These are phyloP conservation scores for Diospyros lotus DNA, from an alignment of 148 eudicot species.

Conservation along the genomic window DNA sequence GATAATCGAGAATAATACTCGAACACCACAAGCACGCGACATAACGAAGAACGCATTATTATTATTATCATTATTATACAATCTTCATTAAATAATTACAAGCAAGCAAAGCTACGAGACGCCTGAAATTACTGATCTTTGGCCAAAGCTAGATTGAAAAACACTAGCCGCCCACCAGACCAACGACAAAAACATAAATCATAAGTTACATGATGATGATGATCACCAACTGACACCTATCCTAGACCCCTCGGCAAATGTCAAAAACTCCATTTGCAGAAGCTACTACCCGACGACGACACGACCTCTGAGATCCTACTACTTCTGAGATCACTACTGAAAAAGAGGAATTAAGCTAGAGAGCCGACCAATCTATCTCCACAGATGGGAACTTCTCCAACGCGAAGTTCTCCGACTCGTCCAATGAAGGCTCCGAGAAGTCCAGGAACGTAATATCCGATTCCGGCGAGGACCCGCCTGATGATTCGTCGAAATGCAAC, in stretches of 20 bases:
- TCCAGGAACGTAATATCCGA: conserved; percentile 35
- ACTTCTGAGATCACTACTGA: background rate
- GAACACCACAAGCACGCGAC: too few species aligned
- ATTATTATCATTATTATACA: too few species aligned
- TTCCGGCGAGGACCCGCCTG: conserved; percentile 29
- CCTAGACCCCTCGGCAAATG: conserved; percentile 35
- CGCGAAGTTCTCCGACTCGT: conserved; percentile 32
- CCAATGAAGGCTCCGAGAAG: conserved; percentile 26
- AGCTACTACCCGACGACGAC: conserved; percentile 7
- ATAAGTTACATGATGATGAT: background rate
- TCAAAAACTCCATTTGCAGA: conserved; percentile 50
- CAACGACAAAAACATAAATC: conserved; percentile 12
- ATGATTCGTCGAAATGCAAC: conserved; percentile 20
- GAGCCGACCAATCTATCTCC: conserved; percentile 56
- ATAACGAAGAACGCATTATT: too few species aligned
- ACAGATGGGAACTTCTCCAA: conserved; percentile 49
- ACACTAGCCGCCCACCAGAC: conserved; percentile 25
- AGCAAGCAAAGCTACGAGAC: background rate
- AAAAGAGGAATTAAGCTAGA: background rate
- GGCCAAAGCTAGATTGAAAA: conserved; percentile 23
- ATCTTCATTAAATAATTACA: too few species aligned
- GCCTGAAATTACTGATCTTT: background rate
- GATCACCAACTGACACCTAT: background rate
- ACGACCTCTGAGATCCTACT: background rate
- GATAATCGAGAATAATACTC: too few species aligned